Conservation (phyloP, 371 early-diverging fungal genomes). For the Encephalitozoon cuniculi region DNA sequence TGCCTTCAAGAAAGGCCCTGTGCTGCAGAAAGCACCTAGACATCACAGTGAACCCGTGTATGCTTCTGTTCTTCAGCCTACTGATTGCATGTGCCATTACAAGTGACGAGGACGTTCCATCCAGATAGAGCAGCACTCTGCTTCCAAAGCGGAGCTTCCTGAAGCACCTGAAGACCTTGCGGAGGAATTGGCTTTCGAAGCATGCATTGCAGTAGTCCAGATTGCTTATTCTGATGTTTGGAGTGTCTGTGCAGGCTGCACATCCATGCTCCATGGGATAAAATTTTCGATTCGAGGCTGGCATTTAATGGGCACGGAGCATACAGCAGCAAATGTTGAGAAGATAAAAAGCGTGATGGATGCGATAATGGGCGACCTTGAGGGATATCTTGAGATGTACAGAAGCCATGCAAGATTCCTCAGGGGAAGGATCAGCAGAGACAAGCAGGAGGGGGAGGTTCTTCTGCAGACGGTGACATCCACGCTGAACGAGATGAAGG, state of each 20-base stretch:
- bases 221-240: conserved; percentile 37
- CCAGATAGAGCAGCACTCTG: conserved; percentile 23
- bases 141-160: conserved; percentile 15
- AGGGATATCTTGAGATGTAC: conserved; percentile 2
- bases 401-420: background rate
- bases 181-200: conserved; percentile 19
- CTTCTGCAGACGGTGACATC: background rate
- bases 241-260: conserved; percentile 6
- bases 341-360: background rate
- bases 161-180: conserved; percentile 15
- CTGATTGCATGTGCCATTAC: conserved; percentile 6
- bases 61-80: conserved; percentile 12
- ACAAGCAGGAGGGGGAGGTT: conserved; percentile 7
- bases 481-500: conserved; percentile 18
- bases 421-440: background rate
- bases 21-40: background rate
- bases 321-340: background rate
- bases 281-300: background rate
- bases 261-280: conserved; percentile 27
- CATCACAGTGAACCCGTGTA: background rate
- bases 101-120: background rate
- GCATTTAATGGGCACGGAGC: background rate
- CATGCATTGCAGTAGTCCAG: conserved; percentile 41
- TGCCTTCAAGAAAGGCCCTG: background rate
- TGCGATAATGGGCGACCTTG: background rate